A percentile compares a stretch with the other conserved stretches of the same genome.
Evolutionary conservation across 192 early-diverging fungal species (phyloP).

Genomic region (Gaertneriomyces sp.): DNA sequence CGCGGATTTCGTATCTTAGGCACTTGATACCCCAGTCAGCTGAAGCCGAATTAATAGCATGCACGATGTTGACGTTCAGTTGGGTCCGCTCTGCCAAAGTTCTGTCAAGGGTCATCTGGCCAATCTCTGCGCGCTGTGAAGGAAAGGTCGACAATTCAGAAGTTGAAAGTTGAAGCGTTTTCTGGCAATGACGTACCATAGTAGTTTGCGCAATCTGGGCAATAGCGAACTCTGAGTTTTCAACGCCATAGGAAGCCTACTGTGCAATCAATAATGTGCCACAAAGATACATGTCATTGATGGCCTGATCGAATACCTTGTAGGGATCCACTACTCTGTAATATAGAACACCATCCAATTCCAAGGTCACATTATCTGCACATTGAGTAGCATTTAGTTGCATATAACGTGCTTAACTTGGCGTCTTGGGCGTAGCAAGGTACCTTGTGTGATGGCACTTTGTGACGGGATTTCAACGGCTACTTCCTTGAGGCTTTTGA

Average conservation of each 20-base stretch:
- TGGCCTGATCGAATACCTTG: slow-evolving; percentile 24
- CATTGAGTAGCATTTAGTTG: neutral
- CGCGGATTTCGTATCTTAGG: slow-evolving; percentile 91
- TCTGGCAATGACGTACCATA: slow-evolving; percentile 51
- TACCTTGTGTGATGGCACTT: slow-evolving; percentile 81
- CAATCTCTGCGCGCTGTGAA: slow-evolving; percentile 83
- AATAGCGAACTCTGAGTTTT: slow-evolving; percentile 91
- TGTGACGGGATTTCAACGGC: slow-evolving; percentile 82
- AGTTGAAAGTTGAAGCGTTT: neutral
- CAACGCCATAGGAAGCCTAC: slow-evolving; percentile 88
- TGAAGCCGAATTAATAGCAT: slow-evolving; percentile 89
- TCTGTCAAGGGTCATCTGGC: slow-evolving; percentile 94
- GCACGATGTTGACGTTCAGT: slow-evolving; percentile 90
- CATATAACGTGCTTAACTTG: neutral
- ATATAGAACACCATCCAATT: slow-evolving; percentile 95
- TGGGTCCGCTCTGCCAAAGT: slow-evolving; percentile 92
- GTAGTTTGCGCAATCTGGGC: slow-evolving; percentile 98
- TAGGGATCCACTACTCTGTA: slow-evolving; percentile 90
- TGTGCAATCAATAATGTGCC: neutral
- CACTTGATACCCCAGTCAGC: slow-evolving; percentile 96
- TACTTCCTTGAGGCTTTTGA: slow-evolving; percentile 92
- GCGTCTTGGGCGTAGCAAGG: neutral
- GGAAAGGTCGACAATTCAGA: neutral
- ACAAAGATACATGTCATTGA: neutral
- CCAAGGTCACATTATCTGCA: slow-evolving; percentile 90